Evolutionary conservation across 2,329 filamentous ascomycete species (phyloP), one percentile per base, ranked within the genome.

Genomic region (Biscogniauxia sp.): DNA sequence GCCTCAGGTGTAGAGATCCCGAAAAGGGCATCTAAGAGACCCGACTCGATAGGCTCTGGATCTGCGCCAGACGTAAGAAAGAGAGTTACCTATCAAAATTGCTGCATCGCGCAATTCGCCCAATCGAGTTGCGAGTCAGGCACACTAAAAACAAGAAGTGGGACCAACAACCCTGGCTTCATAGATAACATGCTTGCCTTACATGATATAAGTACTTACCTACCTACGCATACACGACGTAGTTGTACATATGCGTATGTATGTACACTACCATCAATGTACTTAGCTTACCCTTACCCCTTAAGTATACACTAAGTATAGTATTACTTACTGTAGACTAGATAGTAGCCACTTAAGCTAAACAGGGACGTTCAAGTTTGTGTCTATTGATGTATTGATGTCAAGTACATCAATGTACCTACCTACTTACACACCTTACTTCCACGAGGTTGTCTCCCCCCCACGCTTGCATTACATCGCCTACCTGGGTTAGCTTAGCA

Each of bases 201-300:
- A 51, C 58, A 51, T 59, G 58, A 64, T 62, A 59, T 59, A n/a
- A n/a, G n/a, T n/a, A 41, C 51, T 53, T 56, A 58, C 61, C 60
- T 59, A 55, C 54, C 32, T 50, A n/a, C 5, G 41, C 56, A 60
- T 60, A 66, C 63, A 63, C 62, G 11, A 32, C 11, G 28, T 32
- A 32, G 28, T 32, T 45, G 37, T 45, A 45, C 37, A 9, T 45
- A 7, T n/a, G 7, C 37, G 2, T 45, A 15, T n/a, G 7, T 3
- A 13, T 32, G 9, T 32, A 13, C 9, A 7, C 28, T n/a, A 8
- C 9, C 28, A 23, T 23, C 5, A 5, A 23, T 23, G 23, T 23
- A 23, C 23, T 5, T 23, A 23, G 23, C 28, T 32, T 32, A 7
- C 11, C 6, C 28, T 32, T 5, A 32, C 28, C 5, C 23, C 23